Conservation (phyloP, 1,284 basidiomycete species). For the Cutaneotrichosporon sp. region DNA sequence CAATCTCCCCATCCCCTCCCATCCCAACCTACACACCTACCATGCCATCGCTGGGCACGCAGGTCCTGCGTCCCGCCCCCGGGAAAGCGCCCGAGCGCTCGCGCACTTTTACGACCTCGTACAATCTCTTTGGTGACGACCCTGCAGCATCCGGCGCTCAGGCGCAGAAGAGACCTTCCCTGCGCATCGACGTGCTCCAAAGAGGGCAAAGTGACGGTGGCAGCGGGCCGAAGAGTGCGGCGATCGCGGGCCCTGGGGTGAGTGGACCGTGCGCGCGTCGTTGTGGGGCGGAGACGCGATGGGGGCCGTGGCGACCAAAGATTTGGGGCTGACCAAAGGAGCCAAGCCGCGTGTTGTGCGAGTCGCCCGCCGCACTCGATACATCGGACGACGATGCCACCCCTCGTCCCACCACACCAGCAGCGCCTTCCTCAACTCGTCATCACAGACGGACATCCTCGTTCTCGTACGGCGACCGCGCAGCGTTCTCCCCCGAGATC, state of each 20-base stretch:
- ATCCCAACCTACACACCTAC: background rate
- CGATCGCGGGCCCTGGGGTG: background rate
- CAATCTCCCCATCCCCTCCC: background rate
- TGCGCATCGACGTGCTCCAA: background rate
- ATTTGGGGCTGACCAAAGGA: background rate
- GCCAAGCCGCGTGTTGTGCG: background rate
- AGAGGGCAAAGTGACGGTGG: background rate
- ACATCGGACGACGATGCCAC: background rate
- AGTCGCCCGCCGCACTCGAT: constrained; percentile 1
- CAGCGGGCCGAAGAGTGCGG: background rate
- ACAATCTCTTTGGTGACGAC: background rate
- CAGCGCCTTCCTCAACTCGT: background rate
- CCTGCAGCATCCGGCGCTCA: too few relatives aligned
- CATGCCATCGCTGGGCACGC: background rate
- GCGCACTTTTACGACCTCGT: background rate
- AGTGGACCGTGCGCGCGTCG: constrained; percentile 1
- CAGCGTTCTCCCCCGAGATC: background rate
- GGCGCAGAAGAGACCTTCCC: background rate
- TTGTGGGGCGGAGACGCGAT: background rate
- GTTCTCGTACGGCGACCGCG: background rate
- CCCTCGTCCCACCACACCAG: background rate
- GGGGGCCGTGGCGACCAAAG: background rate
- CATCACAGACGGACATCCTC: background rate
- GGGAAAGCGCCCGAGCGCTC: background rate
- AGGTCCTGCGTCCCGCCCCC: background rate